A percentile compares a stretch with the other conserved stretches of the same genome.
Evolutionary conservation across 2,329 filamentous ascomycete genomes (phyloP).

Genomic region (Zymoseptoria crescenta): DNA sequence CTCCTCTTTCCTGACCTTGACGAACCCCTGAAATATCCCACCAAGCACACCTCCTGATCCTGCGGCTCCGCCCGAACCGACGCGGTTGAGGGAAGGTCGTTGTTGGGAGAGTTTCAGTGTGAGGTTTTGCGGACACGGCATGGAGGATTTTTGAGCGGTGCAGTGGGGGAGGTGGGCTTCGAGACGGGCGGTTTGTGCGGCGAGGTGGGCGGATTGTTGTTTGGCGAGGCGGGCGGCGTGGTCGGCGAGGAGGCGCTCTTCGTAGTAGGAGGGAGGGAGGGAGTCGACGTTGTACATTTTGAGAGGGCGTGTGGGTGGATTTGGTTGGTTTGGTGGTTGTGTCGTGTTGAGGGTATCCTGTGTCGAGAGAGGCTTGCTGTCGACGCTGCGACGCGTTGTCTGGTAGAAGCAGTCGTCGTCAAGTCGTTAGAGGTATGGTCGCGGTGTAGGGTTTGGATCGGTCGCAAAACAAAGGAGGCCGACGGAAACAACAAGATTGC

Average conservation of each 20-base stretch:
- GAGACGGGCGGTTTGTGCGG: conserved; percentile 10
- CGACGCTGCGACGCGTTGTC: no score
- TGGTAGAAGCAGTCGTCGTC: background rate
- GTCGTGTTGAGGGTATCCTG: no score
- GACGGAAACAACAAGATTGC: background rate
- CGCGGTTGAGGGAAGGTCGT: conserved; percentile 16
- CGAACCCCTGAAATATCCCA: conserved; percentile 22
- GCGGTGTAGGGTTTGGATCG: background rate
- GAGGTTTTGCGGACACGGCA: conserved; percentile 10
- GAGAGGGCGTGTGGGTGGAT: background rate
- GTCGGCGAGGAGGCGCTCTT: conserved; percentile 24
- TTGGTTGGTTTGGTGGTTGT: background rate
- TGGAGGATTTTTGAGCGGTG: conserved; percentile 7
- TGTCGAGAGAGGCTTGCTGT: no score
- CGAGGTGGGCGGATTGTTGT: conserved; percentile 16
- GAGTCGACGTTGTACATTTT: conserved; percentile 29
- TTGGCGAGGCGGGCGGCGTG: conserved; percentile 17
- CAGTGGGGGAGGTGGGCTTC: conserved; percentile 2
- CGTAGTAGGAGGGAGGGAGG: conserved; percentile 26
- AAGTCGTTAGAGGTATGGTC: background rate
- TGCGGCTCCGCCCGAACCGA: conserved; percentile 9
- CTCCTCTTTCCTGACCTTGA: conserved; percentile 1
- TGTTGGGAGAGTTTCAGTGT: conserved; percentile 13
- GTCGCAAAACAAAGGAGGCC: background rate
- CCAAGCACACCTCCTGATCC: conserved; percentile 17